These are phyloP conservation scores for Suhomyces atakaporum DNA, from an alignment of 1,139 yeast genomes.

Conservation along the genomic window DNA sequence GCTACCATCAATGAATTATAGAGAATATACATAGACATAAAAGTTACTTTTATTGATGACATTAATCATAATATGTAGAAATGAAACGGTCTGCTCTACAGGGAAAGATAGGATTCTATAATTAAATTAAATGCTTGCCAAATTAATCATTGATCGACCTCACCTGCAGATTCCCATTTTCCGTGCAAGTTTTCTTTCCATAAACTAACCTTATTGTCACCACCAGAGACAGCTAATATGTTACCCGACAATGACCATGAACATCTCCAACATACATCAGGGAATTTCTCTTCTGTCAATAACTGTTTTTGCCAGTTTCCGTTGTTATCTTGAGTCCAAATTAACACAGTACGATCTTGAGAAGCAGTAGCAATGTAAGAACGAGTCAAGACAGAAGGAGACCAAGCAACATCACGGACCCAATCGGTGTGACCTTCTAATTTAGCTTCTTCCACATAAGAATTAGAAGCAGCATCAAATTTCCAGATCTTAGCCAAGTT, in stretches of 20 bases:
- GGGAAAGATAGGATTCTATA: slow-evolving; percentile 3
- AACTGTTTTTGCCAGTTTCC: slow-evolving; percentile 81
- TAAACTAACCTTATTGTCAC: slow-evolving; percentile 91
- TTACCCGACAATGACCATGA: slow-evolving; percentile 97
- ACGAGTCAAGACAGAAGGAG: slow-evolving; percentile 83
- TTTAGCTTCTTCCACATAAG: slow-evolving; percentile 71
- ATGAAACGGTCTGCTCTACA: slow-evolving; percentile 7
- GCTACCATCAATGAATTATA: slow-evolving; percentile 56
- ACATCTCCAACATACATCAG: slow-evolving; percentile 98
- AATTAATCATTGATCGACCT: slow-evolving; percentile 66
- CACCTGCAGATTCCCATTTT: slow-evolving; percentile 96
- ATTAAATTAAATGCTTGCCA: neutral
- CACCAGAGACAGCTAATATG: slow-evolving; percentile 92
- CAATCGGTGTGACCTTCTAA: slow-evolving; percentile 94
- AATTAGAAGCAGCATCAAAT: slow-evolving; percentile 55
- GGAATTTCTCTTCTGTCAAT: slow-evolving; percentile 79
- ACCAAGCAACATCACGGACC: slow-evolving; percentile 99
- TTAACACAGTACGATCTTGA: slow-evolving; percentile 90
- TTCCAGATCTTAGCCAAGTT: slow-evolving; percentile 92
- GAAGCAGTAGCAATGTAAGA: slow-evolving; percentile 97
- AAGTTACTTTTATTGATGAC: slow-evolving; percentile 13
- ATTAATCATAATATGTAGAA: slow-evolving; percentile 14
- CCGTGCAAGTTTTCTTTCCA: slow-evolving; percentile 97
- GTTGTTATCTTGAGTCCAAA: slow-evolving; percentile 78
- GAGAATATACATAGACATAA: slow-evolving; percentile 3